These are phyloP conservation scores for Fraxinus baroniana DNA, from an alignment of 305 asterid genomes.

Conservation along the genomic window DNA sequence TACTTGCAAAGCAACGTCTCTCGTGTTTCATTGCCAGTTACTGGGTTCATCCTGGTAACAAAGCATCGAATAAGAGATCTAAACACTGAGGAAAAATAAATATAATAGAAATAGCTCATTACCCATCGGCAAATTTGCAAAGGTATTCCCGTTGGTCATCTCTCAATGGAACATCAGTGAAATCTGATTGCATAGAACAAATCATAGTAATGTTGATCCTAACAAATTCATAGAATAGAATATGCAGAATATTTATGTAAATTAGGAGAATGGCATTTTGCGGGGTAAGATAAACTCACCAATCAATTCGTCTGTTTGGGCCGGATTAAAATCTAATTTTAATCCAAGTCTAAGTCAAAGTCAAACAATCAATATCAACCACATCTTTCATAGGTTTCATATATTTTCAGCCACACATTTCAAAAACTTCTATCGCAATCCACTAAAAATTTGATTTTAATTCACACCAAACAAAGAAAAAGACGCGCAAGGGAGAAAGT, in stretches of 20 bases:
- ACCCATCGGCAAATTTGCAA: conserved; percentile 86
- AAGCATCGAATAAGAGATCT: conserved; percentile 1
- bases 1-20: conserved; percentile 85
- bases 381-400: too few species aligned
- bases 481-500: neutral
- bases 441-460: too few species aligned
- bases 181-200: conserved; percentile 39
- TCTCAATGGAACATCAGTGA: conserved; percentile 92
- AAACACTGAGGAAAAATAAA: neutral
- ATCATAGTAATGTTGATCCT: neutral
- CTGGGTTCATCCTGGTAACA: conserved; percentile 56
- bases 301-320: too few species aligned
- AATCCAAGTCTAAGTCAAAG: too few species aligned
- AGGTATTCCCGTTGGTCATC: conserved; percentile 90
- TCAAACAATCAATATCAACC: too few species aligned
- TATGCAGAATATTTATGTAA: neutral
- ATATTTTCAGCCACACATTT: too few species aligned
- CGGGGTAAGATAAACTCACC: neutral
- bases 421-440: too few species aligned
- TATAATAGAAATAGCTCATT: conserved; percentile 1
- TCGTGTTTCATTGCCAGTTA: conserved; percentile 80
- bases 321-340: too few species aligned
- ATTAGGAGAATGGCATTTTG: neutral
- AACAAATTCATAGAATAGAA: neutral
- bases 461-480: too few species aligned